These are phyloP conservation scores for Metschnikowia amazonensis DNA, from an alignment of 805 yeast genomes.

Conservation along the genomic window DNA sequence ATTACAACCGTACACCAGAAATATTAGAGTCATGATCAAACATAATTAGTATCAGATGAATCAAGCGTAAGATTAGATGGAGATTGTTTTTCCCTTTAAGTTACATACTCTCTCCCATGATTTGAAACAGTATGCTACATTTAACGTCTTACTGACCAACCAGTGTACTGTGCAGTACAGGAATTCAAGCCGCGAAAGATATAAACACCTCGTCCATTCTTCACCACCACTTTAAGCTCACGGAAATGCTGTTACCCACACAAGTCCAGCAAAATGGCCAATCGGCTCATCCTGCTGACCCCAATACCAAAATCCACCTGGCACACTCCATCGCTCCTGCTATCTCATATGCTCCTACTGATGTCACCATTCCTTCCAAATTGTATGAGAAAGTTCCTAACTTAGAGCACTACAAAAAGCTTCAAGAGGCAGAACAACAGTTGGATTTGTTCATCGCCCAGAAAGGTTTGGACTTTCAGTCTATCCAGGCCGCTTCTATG, in stretches of 20 bases:
- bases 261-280: constrained; percentile 18
- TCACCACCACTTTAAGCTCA: constrained; percentile 1
- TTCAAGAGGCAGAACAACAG: constrained; percentile 76
- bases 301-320: constrained; percentile 26
- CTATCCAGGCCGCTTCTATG: constrained; percentile 42
- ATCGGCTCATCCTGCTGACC: constrained; percentile 21
- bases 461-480: constrained; percentile 82
- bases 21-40: too few species aligned
- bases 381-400: constrained; percentile 54
- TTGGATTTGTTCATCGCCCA: constrained; percentile 79
- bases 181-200: constrained; percentile 8
- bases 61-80: not conserved
- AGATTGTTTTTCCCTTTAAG: not conserved
- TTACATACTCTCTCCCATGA: not conserved
- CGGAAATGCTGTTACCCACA: constrained; percentile 17
- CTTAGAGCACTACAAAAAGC: constrained; percentile 63
- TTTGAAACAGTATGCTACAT: not conserved
- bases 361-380: constrained; percentile 34
- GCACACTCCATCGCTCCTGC: constrained; percentile 33
- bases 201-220: constrained; percentile 11
- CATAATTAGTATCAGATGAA: not conserved
- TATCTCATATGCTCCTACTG: constrained; percentile 42
- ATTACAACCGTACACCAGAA: not conserved
- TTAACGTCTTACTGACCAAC: not conserved
- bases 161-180: constrained; percentile 5